Evolutionary conservation across 352 stramenopile species (phyloP).

Genomic region (Pythium phragmitis): DNA sequence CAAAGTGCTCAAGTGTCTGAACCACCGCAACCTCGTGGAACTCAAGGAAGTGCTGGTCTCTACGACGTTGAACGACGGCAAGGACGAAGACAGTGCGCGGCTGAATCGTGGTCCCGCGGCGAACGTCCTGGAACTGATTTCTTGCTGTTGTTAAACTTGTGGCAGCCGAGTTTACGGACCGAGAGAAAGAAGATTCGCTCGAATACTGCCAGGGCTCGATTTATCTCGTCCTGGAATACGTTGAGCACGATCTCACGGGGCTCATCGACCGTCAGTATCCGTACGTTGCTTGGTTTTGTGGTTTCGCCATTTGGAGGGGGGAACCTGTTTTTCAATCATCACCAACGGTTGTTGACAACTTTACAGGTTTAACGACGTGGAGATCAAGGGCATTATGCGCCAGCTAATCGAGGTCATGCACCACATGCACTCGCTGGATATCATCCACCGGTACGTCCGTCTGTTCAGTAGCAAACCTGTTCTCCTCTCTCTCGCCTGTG

Average conservation of each 20-base stretch:
- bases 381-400: constrained; percentile 88
- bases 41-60: constrained; percentile 96
- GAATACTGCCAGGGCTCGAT: constrained; percentile 88
- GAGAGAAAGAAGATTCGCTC: constrained; percentile 81
- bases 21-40: constrained; percentile 94
- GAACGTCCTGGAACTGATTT: not conserved
- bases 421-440: constrained; percentile 87
- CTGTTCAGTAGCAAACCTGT: not conserved
- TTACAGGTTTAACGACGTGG: constrained; percentile 73
- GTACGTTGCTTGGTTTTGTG: constrained; percentile 32
- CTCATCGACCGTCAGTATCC: constrained; percentile 85
- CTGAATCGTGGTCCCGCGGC: not conserved
- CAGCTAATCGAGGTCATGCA: constrained; percentile 85
- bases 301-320: no score
- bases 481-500: not conserved
- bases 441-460: constrained; percentile 70
- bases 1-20: constrained; percentile 97
- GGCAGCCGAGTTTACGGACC: constrained; percentile 77
- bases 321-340: no score
- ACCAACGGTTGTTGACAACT: no score
- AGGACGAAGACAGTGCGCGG: constrained; percentile 43
- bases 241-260: constrained; percentile 88
- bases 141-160: not conserved
- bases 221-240: constrained; percentile 86
- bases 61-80: constrained; percentile 74